Evolutionary conservation across 352 stramenopile species (phyloP).

Genomic region (Globisporangium megalacanthum): DNA sequence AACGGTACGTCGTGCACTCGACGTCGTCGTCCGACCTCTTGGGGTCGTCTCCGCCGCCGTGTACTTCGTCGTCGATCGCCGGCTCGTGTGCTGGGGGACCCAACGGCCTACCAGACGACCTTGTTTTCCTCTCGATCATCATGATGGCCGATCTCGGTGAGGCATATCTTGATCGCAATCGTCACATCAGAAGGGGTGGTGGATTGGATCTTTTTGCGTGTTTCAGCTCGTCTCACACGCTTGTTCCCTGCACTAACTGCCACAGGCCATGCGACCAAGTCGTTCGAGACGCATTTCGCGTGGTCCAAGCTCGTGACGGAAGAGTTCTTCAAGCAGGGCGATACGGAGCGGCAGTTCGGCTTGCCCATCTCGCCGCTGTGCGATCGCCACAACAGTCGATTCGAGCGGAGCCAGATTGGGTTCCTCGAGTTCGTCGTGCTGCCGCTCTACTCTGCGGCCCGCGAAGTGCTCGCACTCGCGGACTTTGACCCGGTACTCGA

Average conservation of each 20-base stretch:
- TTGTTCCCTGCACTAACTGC: not conserved
- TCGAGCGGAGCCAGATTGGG: constrained; percentile 65
- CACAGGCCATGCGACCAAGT: constrained; percentile 49
- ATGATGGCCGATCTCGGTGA: constrained; percentile 69
- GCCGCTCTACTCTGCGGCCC: constrained; percentile 47
- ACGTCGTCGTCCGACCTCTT: constrained; percentile 23
- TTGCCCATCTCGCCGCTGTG: constrained; percentile 61
- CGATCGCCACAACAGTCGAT: constrained; percentile 40
- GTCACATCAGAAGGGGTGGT: not conserved
- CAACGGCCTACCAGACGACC: constrained; percentile 30
- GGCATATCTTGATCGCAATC: not conserved
- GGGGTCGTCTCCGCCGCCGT: constrained; percentile 1
- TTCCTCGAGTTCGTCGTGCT: constrained; percentile 75
- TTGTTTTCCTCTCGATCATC: constrained; percentile 59
- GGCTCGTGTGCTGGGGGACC: not conserved
- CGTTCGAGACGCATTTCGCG: constrained; percentile 44
- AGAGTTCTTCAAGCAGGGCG: constrained; percentile 67
- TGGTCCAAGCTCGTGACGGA: constrained; percentile 62
- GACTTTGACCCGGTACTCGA: constrained; percentile 44
- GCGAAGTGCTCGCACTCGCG: constrained; percentile 39
- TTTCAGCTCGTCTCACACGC: not conserved
- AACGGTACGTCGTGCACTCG: constrained; percentile 41
- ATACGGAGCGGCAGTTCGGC: constrained; percentile 49
- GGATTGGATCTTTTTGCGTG: not conserved
- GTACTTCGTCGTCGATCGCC: not conserved